Evolutionary conservation across 179 eudicot genomes (phyloP).

Genomic region (Beta corolliflora): DNA sequence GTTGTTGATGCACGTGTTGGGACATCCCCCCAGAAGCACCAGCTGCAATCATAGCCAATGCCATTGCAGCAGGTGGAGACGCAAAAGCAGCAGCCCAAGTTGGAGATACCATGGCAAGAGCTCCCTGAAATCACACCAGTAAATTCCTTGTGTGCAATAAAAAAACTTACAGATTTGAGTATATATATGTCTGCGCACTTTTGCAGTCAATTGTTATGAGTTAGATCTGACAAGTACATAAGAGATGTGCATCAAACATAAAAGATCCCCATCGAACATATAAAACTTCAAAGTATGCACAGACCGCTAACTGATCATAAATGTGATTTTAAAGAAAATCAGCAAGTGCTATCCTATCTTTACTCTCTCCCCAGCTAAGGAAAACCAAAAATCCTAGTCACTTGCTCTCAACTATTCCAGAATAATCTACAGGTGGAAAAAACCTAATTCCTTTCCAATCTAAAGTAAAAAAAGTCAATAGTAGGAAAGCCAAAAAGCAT

Average conservation of each 20-base stretch:
- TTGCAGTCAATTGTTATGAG: not conserved
- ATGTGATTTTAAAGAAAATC: not conserved
- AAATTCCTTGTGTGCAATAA: constrained; percentile 11
- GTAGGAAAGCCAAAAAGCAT: not conserved
- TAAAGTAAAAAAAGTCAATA: constrained; percentile 2
- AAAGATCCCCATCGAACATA: not conserved
- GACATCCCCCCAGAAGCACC: constrained; percentile 98
- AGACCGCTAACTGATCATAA: not conserved
- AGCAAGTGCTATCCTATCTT: not conserved
- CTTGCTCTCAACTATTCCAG: not conserved
- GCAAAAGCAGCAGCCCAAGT: constrained; percentile 99
- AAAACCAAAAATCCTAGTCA: not conserved
- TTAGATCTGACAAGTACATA: not conserved
- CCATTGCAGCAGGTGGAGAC: constrained; percentile 99
- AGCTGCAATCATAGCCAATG: constrained; percentile 98
- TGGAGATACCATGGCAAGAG: constrained; percentile 94
- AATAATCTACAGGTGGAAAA: not conserved
- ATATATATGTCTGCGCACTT: constrained; percentile 4
- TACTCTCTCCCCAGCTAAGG: not conserved
- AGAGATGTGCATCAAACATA: not conserved
- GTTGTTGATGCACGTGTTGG: constrained; percentile 63
- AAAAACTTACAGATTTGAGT: not conserved
- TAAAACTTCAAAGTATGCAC: not conserved
- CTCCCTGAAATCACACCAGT: constrained; percentile 62
- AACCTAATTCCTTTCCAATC: not conserved